Percentiles rank a stretch among this genome's conserved stretches.
Conservation (phyloP, 495 filamentous ascomycete species). For the Xylaria curta region DNA sequence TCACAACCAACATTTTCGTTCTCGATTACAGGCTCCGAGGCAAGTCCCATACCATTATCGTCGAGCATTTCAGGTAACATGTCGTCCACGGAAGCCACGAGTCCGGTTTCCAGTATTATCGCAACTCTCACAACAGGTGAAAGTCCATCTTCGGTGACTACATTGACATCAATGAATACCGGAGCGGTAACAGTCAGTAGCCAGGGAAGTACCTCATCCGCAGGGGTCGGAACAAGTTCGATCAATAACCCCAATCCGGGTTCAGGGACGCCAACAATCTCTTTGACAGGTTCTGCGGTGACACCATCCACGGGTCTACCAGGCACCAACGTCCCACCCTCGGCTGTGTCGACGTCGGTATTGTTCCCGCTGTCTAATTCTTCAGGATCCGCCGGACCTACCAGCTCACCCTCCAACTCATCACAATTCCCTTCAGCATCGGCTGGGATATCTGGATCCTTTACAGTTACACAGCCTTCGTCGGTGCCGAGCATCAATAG, state of each 20-base stretch:
- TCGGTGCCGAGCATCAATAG: constrained; percentile 10
- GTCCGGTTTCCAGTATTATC: background rate
- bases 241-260: background rate
- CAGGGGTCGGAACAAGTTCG: background rate
- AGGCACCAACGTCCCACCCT: background rate
- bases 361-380: constrained; percentile 39
- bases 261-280: constrained; percentile 4
- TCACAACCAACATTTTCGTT: background rate
- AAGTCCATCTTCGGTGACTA: background rate
- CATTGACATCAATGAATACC: constrained; percentile 12
- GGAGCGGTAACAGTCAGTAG: background rate
- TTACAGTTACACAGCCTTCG: constrained; percentile 25
- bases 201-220: background rate
- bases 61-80: constrained; percentile 1
- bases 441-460: constrained; percentile 18
- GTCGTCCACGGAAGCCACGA: background rate
- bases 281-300: constrained; percentile 7
- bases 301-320: constrained; percentile 13
- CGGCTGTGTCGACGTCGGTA: constrained; percentile 30
- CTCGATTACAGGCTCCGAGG: background rate
- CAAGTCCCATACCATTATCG: background rate
- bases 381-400: constrained; percentile 30
- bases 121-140: background rate
- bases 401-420: constrained; percentile 20
- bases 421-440: constrained; percentile 19